A percentile compares a stretch with the other conserved stretches of the same genome.
Evolutionary conservation across 495 filamentous ascomycete species (phyloP).

Genomic region (Alectoria sarmentosa): DNA sequence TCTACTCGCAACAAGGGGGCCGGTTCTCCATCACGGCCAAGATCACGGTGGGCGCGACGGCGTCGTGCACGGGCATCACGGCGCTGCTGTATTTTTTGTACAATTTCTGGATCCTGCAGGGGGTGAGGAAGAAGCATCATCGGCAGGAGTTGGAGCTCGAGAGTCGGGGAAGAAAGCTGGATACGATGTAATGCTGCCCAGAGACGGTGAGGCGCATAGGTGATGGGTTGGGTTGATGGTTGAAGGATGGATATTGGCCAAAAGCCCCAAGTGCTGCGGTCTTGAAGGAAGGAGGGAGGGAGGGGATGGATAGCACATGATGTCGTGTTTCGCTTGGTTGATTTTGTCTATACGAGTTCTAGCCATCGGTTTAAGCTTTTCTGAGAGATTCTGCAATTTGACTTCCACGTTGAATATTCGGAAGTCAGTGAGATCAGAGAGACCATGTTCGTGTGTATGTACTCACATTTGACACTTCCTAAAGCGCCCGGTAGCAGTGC

Average conservation of each 20-base stretch:
- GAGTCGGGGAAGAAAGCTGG: neutral
- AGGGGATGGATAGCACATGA: too few species aligned
- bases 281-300: too few species aligned
- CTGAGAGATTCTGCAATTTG: too few species aligned
- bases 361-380: too few species aligned
- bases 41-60: conserved; percentile 29
- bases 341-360: too few species aligned
- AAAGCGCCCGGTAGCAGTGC: too few species aligned
- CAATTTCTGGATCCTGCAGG: conserved; percentile 6
- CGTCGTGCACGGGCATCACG: neutral
- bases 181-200: neutral
- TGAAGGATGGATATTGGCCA: neutral
- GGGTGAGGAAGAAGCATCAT: neutral
- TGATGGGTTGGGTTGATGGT: neutral
- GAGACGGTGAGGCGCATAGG: neutral
- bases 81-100: conserved; percentile 9
- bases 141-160: neutral
- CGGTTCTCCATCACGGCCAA: conserved; percentile 41
- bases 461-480: too few species aligned
- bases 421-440: too few species aligned
- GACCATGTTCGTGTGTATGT: too few species aligned
- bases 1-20: conserved; percentile 42
- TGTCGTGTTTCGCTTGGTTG: too few species aligned
- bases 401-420: too few species aligned
- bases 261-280: too few species aligned